Evolutionary conservation across 495 filamentous ascomycete genomes (phyloP), one percentile per base, ranked within the genome.

Genomic region (Aspergillus steynii): DNA sequence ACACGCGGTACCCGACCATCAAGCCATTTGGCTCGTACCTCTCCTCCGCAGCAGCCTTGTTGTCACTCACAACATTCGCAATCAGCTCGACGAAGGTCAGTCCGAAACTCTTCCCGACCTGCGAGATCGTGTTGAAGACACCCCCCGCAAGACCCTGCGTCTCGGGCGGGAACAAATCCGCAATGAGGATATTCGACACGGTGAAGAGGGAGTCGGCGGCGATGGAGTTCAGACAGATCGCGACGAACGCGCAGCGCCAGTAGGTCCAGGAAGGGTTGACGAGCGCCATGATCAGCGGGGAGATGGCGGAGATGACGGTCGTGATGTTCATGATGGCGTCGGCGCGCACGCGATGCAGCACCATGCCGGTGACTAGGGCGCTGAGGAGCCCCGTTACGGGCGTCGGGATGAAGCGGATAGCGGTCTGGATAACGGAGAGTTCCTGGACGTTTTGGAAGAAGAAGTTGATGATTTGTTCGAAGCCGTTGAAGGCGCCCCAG

Each of bases 111-210:
- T 79, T 82, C 2, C 84, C 84, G 56, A 87, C 71, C 70, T 86
- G 83, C 4, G 75, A 61, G 8, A 83, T 62, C 3, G 79, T 83
- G 63, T 85, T 86, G 74, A 86, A 85, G 5, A 87, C 81, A 4
- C 80, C 83, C 5, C 84, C 83, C 3, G 83, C 82, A 2, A 87
- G 71, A 0, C 74, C 79, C 59, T 88, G 81, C 4, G 71, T 82
- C 49, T 80, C 65, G 1, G 68, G 48, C 2, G 84, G 81, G 60
- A 85, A 85, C 8, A 76, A 74, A 10, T 69, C 64, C 6, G 82
- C 78, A 54, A 87, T 84, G 46, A 86, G 58, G 10, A 88, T 65
- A 64, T 82, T 83, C 1, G 80, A 75, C 4, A 85, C 72, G 0
- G 77, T 81, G 68, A 82, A 86, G 1, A 83, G 71, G 1, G 72